Evolutionary conservation across 352 stramenopile species (phyloP), one percentile per base, ranked within the genome.

Genomic region (Globisporangium abappressorium): DNA sequence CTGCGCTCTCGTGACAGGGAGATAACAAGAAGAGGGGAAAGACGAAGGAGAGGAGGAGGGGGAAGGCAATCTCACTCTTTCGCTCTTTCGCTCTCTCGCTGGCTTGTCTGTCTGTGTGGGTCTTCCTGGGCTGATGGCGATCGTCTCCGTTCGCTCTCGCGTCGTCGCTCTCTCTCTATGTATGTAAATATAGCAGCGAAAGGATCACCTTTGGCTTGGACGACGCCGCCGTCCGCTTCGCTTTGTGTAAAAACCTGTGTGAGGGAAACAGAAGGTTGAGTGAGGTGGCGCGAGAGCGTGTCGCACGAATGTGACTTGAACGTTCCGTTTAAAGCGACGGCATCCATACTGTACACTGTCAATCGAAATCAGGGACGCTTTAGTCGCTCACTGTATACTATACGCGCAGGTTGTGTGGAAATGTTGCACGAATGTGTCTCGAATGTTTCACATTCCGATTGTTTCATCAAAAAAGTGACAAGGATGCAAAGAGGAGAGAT

Each of bases 401-500:
- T 43, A 43, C 36, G 5, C 36, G 18, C 1, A 43, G 9, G 22
- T 20, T 57, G 15, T 34, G 30, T 30, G 15, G 2, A 53, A 41
- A 65, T 65, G 64, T 53, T 33, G 64, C 28, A 53, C 46, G 64
- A 70, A 70, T 24, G 57, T 47, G 33, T 14, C 33, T 43, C 22
- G 56, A 61, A 47, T 9, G 33, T 47, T 46, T 33, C 9, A 36
- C 51, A 26, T 22, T 41, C 54, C 54, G 15, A 41, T 26, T 22
- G 11, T 41, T 41, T 59, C 38, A 46, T 46, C 38, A 43, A 46
- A n/a, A n/a, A 6, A n/a, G 41, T 41, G 28, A 43, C 54, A 59
- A 41, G 7, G 46, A 54, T 26, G 46, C 55, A 61, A 47, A 26
- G 6, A 56, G 22, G 49, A 57, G 49, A 59, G 53, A 58, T 57